Percentiles rank a stretch among this genome's conserved stretches.
Conservation (phyloP, 164 flowering plant species). For the Berberis thunbergii region DNA sequence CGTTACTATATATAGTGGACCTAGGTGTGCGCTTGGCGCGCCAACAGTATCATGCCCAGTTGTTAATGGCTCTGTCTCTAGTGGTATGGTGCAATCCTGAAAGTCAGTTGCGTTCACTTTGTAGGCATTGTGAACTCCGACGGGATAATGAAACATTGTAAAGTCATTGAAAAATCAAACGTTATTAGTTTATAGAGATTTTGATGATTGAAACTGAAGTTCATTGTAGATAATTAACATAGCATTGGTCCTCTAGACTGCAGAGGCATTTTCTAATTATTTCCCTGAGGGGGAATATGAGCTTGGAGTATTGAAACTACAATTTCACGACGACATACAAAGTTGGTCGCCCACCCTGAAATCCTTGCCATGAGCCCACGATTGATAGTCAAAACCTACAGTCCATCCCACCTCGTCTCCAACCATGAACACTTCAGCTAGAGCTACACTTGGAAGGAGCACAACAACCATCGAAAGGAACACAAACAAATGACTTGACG, state of each 20-base stretch:
- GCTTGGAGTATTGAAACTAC: background rate
- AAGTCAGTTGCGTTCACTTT: slow-evolving; percentile 14
- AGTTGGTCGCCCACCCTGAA: slow-evolving; percentile 31
- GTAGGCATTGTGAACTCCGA: slow-evolving; percentile 18
- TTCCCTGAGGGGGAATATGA: background rate
- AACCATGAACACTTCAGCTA: slow-evolving; percentile 17
- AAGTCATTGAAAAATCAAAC: background rate
- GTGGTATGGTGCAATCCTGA: slow-evolving; percentile 15
- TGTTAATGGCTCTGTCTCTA: slow-evolving; percentile 4
- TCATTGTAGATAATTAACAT: background rate
- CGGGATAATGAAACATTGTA: slow-evolving; percentile 27
- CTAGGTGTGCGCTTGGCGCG: too few relatives aligned
- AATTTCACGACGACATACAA: slow-evolving; percentile 4
- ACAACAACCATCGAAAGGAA: background rate
- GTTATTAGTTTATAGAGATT: background rate
- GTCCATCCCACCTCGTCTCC: slow-evolving; percentile 36
- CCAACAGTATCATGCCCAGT: slow-evolving; percentile 18
- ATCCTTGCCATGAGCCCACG: slow-evolving; percentile 28
- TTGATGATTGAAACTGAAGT: background rate
- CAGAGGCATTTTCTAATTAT: background rate
- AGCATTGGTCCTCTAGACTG: background rate
- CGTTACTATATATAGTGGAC: too few relatives aligned
- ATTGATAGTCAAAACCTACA: slow-evolving; percentile 14
- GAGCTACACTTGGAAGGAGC: background rate
- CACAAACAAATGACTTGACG: background rate